Percentiles rank a stretch among this genome's conserved stretches.
These are phyloP conservation scores for Botrytis sinoallii DNA, from an alignment of 2,329 filamentous ascomycete species.

Conservation along the genomic window DNA sequence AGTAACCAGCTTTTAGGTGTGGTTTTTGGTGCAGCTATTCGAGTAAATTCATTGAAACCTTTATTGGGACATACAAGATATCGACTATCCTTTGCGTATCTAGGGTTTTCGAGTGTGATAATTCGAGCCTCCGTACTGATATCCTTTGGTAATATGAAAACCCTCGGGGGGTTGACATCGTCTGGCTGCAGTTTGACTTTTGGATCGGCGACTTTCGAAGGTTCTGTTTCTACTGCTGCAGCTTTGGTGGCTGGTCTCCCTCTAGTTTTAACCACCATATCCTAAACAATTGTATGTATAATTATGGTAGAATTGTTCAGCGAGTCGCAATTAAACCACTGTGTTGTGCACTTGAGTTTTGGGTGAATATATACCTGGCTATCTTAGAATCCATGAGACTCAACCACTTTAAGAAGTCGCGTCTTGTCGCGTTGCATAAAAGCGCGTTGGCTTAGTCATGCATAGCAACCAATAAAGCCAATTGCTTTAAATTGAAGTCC, in stretches of 20 bases:
- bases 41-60: conserved; percentile 65
- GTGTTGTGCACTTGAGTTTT: not conserved
- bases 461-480: not conserved
- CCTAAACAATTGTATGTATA: not conserved
- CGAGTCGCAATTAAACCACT: not conserved
- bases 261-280: conserved; percentile 33
- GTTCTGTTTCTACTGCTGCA: conserved; percentile 19
- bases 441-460: conserved; percentile 6
- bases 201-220: conserved; percentile 31
- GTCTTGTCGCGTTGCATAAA: not conserved
- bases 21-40: conserved; percentile 50
- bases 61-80: conserved; percentile 61
- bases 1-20: conserved; percentile 63
- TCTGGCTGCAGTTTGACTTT: conserved; percentile 36
- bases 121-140: conserved; percentile 54
- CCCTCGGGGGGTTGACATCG: conserved; percentile 46
- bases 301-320: not conserved
- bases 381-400: not conserved
- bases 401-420: conserved; percentile 10
- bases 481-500: not conserved
- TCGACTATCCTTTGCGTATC: conserved; percentile 52
- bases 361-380: not conserved
- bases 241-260: conserved; percentile 31
- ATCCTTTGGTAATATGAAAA: conserved; percentile 61
- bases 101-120: conserved; percentile 58